Evolutionary conservation across 2,329 filamentous ascomycete species (phyloP), one percentile per base, ranked within the genome.

Genomic region (Fusarium albidum): DNA sequence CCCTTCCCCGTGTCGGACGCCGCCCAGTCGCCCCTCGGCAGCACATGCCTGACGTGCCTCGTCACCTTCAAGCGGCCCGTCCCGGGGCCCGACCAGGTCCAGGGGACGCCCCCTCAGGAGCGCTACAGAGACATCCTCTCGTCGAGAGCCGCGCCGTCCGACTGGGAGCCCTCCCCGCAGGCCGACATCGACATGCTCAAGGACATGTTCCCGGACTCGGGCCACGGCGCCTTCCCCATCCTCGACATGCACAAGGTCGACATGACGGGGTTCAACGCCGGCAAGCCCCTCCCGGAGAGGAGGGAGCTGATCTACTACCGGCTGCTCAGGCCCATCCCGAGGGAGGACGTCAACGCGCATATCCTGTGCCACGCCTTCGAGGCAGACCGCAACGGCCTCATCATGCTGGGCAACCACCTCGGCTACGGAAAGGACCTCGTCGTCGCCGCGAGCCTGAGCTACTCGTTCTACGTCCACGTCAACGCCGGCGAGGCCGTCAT

Each of bases 191-290:
- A 78, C 14, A 59, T 66, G 5, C 40, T 79, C 17, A 69, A 75
- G 3, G 64, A 67, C 2, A 44, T 68, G 6, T 73, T 77, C 12
- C 75, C 74, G 3, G 63, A 70, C 34, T 62, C 71, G 12, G 69
- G 74, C 3, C 68, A 73, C 2, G 79, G 79, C 3, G 68, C 66
- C 0, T 83, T 83, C 49, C 82, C 82, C 8, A 70, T 76, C 1
- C 70, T 83, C 3, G 77, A 82, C 40, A 82, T 83, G 78, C 76
- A 76, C 64, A 83, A 83, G 68, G 81, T 84, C 8, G 80, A 83
- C 61, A 79, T 84, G 76, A 57, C 55, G 1, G 68, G 49, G 0
- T 80, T 73, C 55, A 84, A 84, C 59, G 63, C 67, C 9, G 71
- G 57, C 1, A 75, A 72, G 39, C 68, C 75, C 0, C 52, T 80